phyloP scores from a whole-genome alignment of 2,329 filamentous ascomycete species.

The Pyricularia pennisetigena region DNA sequence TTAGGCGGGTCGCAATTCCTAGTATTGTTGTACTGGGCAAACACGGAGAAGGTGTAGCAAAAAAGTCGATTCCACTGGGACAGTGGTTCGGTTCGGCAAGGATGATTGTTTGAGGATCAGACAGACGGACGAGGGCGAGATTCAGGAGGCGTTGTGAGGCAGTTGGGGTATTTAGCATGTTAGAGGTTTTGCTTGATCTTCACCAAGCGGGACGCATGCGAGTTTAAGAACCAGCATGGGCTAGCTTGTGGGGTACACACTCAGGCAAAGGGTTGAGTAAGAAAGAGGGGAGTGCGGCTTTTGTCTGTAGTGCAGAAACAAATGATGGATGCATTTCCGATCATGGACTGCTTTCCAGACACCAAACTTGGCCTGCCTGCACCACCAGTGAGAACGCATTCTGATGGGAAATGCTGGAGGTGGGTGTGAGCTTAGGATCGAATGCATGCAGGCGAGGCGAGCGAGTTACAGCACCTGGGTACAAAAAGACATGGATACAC shows the following conservation, averaged over 20 bases:
- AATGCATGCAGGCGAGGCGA: not conserved
- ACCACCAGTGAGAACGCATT: not conserved
- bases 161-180: constrained; percentile 21
- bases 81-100: constrained; percentile 11
- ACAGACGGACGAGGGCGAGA: constrained; percentile 13
- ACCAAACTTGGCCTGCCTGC: not conserved
- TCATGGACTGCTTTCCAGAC: not conserved
- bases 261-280: not conserved
- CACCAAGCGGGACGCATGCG: constrained; percentile 26
- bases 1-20: not conserved
- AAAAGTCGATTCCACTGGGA: constrained; percentile 4
- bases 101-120: constrained; percentile 18
- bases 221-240: constrained; percentile 32
- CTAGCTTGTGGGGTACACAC: constrained; percentile 6
- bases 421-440: not conserved
- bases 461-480: not conserved
- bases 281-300: not conserved
- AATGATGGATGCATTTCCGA: not conserved
- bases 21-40: not conserved
- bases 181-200: constrained; percentile 23
- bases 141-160: constrained; percentile 22
- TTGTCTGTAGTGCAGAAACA: too few relatives aligned
- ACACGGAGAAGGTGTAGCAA: constrained; percentile 4
- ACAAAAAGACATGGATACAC: not conserved
- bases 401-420: not conserved